Conservation (phyloP, 2,329 filamentous ascomycete species). For the Cladosporium oxysporum region DNA sequence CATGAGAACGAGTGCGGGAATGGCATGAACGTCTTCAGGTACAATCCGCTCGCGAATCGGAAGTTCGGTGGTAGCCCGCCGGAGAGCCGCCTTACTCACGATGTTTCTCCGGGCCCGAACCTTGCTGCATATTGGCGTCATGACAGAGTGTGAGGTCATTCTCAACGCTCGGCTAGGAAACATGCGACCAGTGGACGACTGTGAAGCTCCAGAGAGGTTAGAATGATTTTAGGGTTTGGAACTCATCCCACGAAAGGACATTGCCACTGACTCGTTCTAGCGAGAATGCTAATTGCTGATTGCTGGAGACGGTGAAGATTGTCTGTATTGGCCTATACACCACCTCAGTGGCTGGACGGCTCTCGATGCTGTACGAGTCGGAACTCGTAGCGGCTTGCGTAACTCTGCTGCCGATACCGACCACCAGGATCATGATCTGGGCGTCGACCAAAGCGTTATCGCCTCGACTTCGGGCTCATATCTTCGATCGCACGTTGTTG, state of each 20-base stretch:
- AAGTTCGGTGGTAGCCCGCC: neutral
- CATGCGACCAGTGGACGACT: neutral
- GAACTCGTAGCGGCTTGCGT: neutral
- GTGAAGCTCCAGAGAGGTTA: neutral
- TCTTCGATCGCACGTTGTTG: neutral
- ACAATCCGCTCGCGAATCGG: neutral
- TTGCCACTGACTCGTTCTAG: neutral
- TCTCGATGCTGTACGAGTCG: neutral
- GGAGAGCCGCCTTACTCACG: neutral
- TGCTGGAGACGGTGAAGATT: neutral
- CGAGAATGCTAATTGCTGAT: neutral
- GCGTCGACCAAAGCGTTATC: neutral
- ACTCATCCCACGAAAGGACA: neutral
- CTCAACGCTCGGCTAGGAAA: neutral
- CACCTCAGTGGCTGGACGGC: neutral
- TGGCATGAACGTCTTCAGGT: conserved; percentile 1
- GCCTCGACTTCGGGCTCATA: neutral
- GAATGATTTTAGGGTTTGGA: neutral
- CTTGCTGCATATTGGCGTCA: neutral
- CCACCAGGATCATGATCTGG: neutral
- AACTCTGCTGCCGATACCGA: neutral
- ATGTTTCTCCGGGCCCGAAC: conserved; percentile 3
- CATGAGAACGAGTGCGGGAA: neutral
- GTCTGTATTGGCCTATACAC: neutral
- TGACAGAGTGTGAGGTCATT: neutral